These are phyloP conservation scores for Tricladium varicosporioides DNA, from an alignment of 2,329 filamentous ascomycete genomes.

Conservation along the genomic window DNA sequence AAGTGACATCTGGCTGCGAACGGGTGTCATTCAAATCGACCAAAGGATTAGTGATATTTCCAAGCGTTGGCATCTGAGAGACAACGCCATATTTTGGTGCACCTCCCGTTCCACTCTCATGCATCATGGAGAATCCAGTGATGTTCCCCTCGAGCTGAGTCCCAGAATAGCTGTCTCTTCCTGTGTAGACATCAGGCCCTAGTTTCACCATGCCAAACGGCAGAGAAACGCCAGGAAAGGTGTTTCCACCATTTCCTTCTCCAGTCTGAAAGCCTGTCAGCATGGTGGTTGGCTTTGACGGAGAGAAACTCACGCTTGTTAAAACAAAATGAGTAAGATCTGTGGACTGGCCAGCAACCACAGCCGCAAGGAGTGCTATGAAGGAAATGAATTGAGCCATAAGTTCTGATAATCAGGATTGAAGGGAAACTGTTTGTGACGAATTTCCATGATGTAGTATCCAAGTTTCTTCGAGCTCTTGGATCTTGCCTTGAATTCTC, in stretches of 20 bases:
- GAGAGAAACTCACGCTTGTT: slow-evolving; percentile 12
- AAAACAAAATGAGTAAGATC: slow-evolving; percentile 25
- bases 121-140: slow-evolving; percentile 61
- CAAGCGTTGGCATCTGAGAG: slow-evolving; percentile 55
- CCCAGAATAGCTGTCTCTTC: slow-evolving; percentile 49
- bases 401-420: not conserved
- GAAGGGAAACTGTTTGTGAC: not conserved
- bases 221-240: slow-evolving; percentile 19
- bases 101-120: slow-evolving; percentile 66
- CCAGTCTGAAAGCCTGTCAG: slow-evolving; percentile 8
- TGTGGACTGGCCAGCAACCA: slow-evolving; percentile 4
- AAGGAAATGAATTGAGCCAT: slow-evolving; percentile 4
- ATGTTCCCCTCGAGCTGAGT: slow-evolving; percentile 50
- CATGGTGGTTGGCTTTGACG: not conserved
- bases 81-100: slow-evolving; percentile 69
- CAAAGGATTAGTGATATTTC: slow-evolving; percentile 52
- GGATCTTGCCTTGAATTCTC: no score
- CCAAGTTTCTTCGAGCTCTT: no score
- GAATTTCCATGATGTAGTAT: not conserved
- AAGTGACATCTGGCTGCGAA: slow-evolving; percentile 47
- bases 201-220: slow-evolving; percentile 25
- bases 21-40: slow-evolving; percentile 54
- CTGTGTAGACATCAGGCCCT: slow-evolving; percentile 19
- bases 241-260: slow-evolving; percentile 19
- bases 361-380: slow-evolving; percentile 1